These are phyloP conservation scores for Saprolegnia parasitica DNA, from an alignment of 352 stramenopile species.

Conservation along the genomic window DNA sequence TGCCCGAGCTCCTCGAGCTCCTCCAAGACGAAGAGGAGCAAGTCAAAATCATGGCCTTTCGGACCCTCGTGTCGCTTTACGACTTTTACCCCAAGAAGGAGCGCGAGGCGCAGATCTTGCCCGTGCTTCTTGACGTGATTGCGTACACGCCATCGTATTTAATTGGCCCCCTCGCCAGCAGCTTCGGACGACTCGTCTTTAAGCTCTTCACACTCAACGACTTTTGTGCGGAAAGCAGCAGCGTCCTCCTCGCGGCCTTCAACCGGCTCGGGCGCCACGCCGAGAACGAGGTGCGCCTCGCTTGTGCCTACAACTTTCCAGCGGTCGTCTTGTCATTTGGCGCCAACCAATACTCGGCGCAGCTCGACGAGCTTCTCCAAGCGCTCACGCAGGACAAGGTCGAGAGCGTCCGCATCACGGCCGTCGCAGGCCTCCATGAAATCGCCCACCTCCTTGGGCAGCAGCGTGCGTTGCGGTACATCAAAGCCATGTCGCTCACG, in stretches of 20 bases:
- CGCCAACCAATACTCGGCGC: conserved; percentile 41
- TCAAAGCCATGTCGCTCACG: conserved; percentile 49
- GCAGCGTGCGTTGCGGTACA: conserved; percentile 53
- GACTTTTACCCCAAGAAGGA: conserved; percentile 64
- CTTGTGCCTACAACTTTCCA: conserved; percentile 75
- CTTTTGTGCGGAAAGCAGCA: conserved; percentile 45
- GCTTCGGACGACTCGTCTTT: conserved; percentile 55
- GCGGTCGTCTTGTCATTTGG: conserved; percentile 71
- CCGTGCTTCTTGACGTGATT: conserved; percentile 53
- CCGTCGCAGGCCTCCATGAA: conserved; percentile 70
- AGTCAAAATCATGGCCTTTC: conserved; percentile 73
- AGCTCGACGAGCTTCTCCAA: conserved; percentile 68
- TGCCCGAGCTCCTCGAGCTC: conserved; percentile 68
- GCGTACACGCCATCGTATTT: conserved; percentile 61
- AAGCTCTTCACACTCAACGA: conserved; percentile 60
- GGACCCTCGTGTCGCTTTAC: conserved; percentile 61
- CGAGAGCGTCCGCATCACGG: conserved; percentile 56
- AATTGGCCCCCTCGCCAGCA: conserved; percentile 42
- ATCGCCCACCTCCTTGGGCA: conserved; percentile 57
- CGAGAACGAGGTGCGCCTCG: conserved; percentile 53
- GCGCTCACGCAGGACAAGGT: conserved; percentile 50
- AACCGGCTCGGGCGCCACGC: conserved; percentile 53
- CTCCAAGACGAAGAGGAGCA: conserved; percentile 81
- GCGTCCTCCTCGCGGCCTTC: conserved; percentile 58
- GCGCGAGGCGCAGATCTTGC: conserved; percentile 57